Evolutionary conservation across 2,329 filamentous ascomycete species (phyloP).

Genomic region (Nothophoma quercina): DNA sequence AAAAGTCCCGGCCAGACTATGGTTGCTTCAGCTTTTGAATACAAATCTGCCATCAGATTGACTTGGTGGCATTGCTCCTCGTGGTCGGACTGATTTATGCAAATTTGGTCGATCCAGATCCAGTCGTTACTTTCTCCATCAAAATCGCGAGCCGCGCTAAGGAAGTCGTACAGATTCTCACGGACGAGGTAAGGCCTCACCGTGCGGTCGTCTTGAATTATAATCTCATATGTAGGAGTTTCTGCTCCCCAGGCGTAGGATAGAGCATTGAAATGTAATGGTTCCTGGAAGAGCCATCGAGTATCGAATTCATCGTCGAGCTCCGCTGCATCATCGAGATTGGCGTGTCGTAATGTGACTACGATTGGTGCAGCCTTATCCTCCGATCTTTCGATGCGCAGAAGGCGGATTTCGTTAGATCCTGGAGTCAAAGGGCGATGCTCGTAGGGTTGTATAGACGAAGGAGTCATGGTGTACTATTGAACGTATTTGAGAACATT

Average conservation of each 20-base stretch:
- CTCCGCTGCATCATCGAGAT: no score
- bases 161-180: not conserved
- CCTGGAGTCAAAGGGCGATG: not conserved
- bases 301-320: no score
- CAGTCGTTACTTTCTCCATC: not conserved
- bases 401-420: not conserved
- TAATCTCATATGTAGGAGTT: not conserved
- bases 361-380: no score
- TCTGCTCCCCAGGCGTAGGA: not conserved
- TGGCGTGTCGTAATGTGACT: no score
- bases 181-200: not conserved
- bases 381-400: not conserved
- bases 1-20: no score
- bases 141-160: not conserved
- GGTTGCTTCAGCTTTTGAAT: no score
- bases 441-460: no score
- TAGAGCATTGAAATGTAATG: not conserved
- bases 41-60: not conserved
- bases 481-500: no score
- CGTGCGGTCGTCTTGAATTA: not conserved
- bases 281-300: no score
- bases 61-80: not conserved
- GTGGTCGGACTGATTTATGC: not conserved
- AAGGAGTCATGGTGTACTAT: no score
- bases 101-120: slow-evolving; percentile 1